A percentile compares a stretch with the other conserved stretches of the same genome.
Evolutionary conservation across 257 asterid genomes (phyloP).

Genomic region (Solanum ossicruentum): DNA sequence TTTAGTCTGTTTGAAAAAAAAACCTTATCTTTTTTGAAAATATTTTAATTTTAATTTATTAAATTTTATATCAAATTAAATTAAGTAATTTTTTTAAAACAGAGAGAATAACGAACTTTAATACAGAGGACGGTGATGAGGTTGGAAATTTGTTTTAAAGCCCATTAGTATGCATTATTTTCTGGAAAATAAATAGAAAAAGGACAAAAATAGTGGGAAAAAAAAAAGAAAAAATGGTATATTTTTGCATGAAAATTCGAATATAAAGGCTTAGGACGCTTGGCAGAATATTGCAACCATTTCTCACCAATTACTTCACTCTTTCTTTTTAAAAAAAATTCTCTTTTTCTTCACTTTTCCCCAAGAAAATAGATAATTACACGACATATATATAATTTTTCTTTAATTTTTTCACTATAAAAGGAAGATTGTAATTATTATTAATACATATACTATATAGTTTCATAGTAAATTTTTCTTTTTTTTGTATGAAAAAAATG

Average conservation of each 20-base stretch:
- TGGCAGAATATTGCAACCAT: constrained; percentile 54
- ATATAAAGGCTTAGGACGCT: constrained; percentile 52
- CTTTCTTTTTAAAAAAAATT: neutral
- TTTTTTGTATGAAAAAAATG: neutral
- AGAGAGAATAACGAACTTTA: neutral
- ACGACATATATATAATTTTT: neutral
- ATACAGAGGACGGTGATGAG: neutral
- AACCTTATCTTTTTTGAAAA: no score
- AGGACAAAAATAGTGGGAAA: neutral
- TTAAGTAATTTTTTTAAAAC: no score
- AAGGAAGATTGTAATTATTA: neutral
- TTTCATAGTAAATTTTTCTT: neutral
- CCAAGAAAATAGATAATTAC: neutral
- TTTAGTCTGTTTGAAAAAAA: no score
- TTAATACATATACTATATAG: neutral
- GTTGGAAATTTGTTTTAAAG: neutral
- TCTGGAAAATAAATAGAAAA: neutral
- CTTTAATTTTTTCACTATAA: neutral
- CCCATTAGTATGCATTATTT: neutral
- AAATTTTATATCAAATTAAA: no score
- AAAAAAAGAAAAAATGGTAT: neutral
- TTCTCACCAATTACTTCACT: constrained; percentile 26
- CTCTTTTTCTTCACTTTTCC: constrained; percentile 1
- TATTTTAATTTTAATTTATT: no score
- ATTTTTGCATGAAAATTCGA: constrained; percentile 50